phyloP scores from a whole-genome alignment of 495 filamentous ascomycete genomes.

The Xylaria cubensis region DNA sequence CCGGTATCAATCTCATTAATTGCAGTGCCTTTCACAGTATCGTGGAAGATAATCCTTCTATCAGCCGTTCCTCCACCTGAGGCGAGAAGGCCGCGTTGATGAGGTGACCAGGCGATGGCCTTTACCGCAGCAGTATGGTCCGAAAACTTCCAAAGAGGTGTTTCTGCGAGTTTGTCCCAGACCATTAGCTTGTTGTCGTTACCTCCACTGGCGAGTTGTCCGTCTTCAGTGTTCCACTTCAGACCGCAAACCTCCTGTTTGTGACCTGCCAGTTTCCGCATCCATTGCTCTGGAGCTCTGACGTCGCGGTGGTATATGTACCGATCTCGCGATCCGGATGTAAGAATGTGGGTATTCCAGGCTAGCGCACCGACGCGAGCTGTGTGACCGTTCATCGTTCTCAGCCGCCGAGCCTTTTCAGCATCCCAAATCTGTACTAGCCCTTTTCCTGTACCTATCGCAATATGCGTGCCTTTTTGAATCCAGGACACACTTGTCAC shows the following conservation, averaged over 20 bases:
- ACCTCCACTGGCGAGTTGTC: constrained; percentile 92
- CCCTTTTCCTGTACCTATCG: constrained; percentile 92
- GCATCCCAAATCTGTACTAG: constrained; percentile 98
- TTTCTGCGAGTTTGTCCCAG: constrained; percentile 90
- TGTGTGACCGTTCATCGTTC: constrained; percentile 96
- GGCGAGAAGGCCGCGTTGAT: constrained; percentile 91
- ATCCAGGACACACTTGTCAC: constrained; percentile 99
- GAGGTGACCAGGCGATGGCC: constrained; percentile 98
- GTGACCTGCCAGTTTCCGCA: constrained; percentile 85
- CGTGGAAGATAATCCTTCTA: constrained; percentile 96
- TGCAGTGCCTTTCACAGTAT: constrained; percentile 78
- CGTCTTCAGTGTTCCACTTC: constrained; percentile 94
- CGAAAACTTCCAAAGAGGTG: constrained; percentile 87
- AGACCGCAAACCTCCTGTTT: constrained; percentile 99
- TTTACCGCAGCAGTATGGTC: constrained; percentile 96
- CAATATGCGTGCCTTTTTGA: constrained; percentile 90
- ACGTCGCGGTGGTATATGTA: constrained; percentile 95
- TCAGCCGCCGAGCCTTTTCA: constrained; percentile 77
- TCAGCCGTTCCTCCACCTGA: constrained; percentile 96
- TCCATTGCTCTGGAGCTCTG: constrained; percentile 87
- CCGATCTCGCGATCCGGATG: constrained; percentile 92
- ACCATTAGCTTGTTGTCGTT: constrained; percentile 99
- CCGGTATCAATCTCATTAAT: constrained; percentile 92
- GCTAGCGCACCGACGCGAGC: constrained; percentile 88
- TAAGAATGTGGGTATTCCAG: constrained; percentile 98